phyloP scores from a whole-genome alignment of 2,329 filamentous ascomycete genomes.

The Metarhizium robertsii region DNA sequence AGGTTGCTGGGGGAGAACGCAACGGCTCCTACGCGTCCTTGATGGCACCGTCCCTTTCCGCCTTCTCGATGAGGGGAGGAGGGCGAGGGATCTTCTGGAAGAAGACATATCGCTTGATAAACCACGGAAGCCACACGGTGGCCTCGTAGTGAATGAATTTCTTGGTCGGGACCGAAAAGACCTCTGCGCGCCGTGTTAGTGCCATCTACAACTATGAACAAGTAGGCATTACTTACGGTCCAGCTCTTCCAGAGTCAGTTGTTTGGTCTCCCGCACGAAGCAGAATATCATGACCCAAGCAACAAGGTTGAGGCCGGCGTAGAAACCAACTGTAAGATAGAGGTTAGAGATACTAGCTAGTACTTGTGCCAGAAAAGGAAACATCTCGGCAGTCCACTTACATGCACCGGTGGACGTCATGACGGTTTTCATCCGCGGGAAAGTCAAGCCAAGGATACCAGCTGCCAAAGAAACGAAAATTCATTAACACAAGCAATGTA shows the following conservation, averaged over 20 bases:
- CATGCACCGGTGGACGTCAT: conserved; percentile 22
- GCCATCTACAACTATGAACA: no score
- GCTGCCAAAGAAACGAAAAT: neutral
- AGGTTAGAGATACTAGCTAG: no score
- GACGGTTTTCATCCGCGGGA: conserved; percentile 31
- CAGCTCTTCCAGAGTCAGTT: conserved; percentile 34
- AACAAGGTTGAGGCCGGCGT: conserved; percentile 35
- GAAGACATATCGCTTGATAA: conserved; percentile 27
- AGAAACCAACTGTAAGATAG: conserved; percentile 23
- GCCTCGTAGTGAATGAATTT: conserved; percentile 23
- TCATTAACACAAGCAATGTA: neutral
- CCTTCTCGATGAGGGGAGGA: conserved; percentile 18
- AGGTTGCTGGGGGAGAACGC: no score
- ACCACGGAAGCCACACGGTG: conserved; percentile 25
- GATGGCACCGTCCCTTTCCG: conserved; percentile 1
- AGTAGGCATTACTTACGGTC: conserved; percentile 11
- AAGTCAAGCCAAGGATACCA: conserved; percentile 33
- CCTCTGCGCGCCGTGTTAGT: conserved; percentile 13
- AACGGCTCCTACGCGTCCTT: conserved; percentile 2
- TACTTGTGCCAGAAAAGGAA: neutral
- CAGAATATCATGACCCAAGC: conserved; percentile 38
- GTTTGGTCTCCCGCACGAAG: conserved; percentile 38
- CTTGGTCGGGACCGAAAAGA: conserved; percentile 22
- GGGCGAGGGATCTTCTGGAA: conserved; percentile 22
- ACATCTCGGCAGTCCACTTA: conserved; percentile 7